phyloP scores from a whole-genome alignment of 306 rosid species.

The Hippophae tibetana region DNA sequence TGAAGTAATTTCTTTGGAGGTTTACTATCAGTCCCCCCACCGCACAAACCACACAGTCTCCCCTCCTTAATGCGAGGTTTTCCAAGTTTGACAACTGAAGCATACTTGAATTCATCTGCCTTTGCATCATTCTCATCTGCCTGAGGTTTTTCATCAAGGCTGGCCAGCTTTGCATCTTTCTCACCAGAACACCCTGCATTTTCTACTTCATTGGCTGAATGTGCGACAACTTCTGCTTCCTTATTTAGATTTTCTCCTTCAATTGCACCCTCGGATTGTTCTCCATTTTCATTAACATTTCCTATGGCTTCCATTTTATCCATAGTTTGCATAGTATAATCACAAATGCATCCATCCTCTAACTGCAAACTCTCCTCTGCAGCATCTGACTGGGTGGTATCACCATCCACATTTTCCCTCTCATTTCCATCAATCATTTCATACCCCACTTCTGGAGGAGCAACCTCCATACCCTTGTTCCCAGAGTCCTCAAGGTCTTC shows the following conservation, averaged over 20 bases:
- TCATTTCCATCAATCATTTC: slow-evolving; percentile 19
- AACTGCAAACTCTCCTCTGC: slow-evolving; percentile 28
- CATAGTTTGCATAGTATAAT: background rate
- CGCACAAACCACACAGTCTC: slow-evolving; percentile 85
- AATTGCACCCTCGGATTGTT: slow-evolving; percentile 28
- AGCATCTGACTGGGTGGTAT: slow-evolving; percentile 12
- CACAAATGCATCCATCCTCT: background rate
- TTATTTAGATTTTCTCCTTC: slow-evolving; percentile 34
- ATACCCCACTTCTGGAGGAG: slow-evolving; percentile 11
- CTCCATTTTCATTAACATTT: slow-evolving; percentile 30
- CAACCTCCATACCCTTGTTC: slow-evolving; percentile 22
- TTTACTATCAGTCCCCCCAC: slow-evolving; percentile 85
- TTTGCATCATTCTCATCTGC: slow-evolving; percentile 22
- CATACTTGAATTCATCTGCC: slow-evolving; percentile 25
- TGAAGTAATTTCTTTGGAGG: slow-evolving; percentile 71
- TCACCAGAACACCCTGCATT: slow-evolving; percentile 30
- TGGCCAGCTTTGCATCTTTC: slow-evolving; percentile 21
- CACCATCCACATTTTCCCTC: slow-evolving; percentile 24
- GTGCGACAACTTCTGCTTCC: slow-evolving; percentile 29
- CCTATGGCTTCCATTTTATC: slow-evolving; percentile 9
- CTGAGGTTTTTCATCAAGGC: slow-evolving; percentile 25
- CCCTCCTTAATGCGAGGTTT: slow-evolving; percentile 66
- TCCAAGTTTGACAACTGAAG: slow-evolving; percentile 22
- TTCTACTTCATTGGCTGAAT: slow-evolving; percentile 25
- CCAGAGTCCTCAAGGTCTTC: slow-evolving; percentile 11